These are phyloP conservation scores for Corylus americana DNA, from an alignment of 306 rosid species.

Conservation along the genomic window DNA sequence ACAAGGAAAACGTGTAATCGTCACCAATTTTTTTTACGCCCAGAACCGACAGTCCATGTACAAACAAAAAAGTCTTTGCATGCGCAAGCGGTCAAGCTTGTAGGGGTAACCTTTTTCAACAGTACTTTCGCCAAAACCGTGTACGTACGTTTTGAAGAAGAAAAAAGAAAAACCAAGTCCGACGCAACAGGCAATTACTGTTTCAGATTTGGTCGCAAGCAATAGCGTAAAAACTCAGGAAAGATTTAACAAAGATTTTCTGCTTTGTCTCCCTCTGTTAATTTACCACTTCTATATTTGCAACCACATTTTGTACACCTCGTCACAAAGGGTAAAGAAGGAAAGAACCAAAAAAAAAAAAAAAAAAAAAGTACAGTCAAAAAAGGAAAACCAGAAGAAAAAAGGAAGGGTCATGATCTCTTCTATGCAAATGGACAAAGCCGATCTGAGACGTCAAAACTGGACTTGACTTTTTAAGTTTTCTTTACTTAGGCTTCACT, in stretches of 20 bases:
- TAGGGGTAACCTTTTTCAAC: neutral
- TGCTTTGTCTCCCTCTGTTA: slow-evolving; percentile 19
- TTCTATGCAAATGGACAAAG: slow-evolving; percentile 19
- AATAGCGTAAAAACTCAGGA: neutral
- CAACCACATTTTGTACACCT: slow-evolving; percentile 36
- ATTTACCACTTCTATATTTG: slow-evolving; percentile 31
- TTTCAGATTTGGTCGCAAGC: neutral
- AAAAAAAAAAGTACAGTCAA: neutral
- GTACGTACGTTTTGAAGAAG: neutral
- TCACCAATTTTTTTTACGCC: neutral
- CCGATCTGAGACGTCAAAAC: slow-evolving; percentile 57
- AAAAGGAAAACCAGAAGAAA: neutral
- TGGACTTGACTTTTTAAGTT: slow-evolving; percentile 12
- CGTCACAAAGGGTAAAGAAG: slow-evolving; percentile 14
- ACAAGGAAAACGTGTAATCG: neutral
- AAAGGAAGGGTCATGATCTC: slow-evolving; percentile 42
- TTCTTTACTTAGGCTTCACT: slow-evolving; percentile 2
- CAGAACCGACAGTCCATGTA: neutral
- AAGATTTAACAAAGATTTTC: neutral
- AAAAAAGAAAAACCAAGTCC: neutral
- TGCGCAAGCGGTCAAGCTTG: neutral
- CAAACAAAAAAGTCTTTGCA: neutral
- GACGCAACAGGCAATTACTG: neutral
- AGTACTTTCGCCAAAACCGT: neutral
- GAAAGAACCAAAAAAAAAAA: neutral